A percentile compares a stretch with the other conserved stretches of the same genome.
Evolutionary conservation across 371 early-diverging fungal genomes (phyloP).

Genomic region (Rhizomucor pusillus): DNA sequence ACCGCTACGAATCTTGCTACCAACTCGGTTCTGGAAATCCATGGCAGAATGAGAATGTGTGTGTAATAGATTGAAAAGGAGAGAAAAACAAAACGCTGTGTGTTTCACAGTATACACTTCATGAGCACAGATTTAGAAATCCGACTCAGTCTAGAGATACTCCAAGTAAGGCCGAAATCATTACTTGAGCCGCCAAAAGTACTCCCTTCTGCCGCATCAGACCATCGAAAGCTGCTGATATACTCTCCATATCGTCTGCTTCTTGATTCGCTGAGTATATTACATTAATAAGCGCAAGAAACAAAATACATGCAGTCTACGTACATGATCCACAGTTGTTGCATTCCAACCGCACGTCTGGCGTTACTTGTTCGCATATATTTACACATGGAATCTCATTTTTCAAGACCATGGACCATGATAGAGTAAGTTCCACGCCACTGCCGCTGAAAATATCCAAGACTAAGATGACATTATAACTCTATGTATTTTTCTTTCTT

Average conservation of each 20-base stretch:
- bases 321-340: slow-evolving; percentile 5
- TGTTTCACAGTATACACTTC: no score
- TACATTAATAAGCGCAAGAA: neutral
- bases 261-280: neutral
- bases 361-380: slow-evolving; percentile 19
- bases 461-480: neutral
- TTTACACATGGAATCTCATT: neutral
- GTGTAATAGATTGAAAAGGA: no score
- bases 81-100: no score
- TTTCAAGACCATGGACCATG: slow-evolving; percentile 17
- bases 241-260: neutral
- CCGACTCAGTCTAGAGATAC: no score
- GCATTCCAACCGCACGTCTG: slow-evolving; percentile 14
- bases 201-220: slow-evolving; percentile 3
- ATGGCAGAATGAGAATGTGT: no score
- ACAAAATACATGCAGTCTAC: neutral
- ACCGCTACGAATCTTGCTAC: slow-evolving; percentile 90
- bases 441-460: slow-evolving; percentile 4
- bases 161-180: neutral
- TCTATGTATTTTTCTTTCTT: neutral
- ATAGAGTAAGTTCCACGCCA: slow-evolving; percentile 12
- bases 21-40: slow-evolving; percentile 86
- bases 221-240: neutral
- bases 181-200: slow-evolving; percentile 3
- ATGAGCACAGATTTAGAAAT: no score